Evolutionary conservation across 192 early-diverging fungal species (phyloP).

Genomic region (Dissophora globulifera): DNA sequence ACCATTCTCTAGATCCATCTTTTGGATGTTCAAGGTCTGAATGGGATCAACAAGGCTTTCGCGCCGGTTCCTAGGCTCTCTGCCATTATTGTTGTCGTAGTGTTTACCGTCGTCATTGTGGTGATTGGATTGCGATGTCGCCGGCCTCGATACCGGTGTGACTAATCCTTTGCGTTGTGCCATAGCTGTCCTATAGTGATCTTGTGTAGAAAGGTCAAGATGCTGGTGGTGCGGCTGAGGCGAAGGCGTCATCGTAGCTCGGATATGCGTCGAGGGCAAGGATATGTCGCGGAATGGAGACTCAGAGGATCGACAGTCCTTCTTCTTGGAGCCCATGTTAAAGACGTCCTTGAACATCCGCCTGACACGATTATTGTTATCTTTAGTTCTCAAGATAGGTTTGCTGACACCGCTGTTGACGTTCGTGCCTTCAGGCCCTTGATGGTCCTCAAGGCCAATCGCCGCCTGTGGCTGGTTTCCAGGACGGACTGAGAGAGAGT

Average conservation of each 20-base stretch:
- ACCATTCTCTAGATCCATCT: slow-evolving; percentile 7
- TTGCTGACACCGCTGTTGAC: neutral
- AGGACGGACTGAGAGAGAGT: slow-evolving; percentile 2
- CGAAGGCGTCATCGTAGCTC: neutral
- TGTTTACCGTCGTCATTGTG: neutral
- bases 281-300: slow-evolving; percentile 37
- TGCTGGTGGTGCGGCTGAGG: slow-evolving; percentile 5
- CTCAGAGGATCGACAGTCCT: slow-evolving; percentile 9
- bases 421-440: neutral
- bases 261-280: slow-evolving; percentile 27
- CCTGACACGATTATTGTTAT: slow-evolving; percentile 16
- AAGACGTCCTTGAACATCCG: slow-evolving; percentile 42
- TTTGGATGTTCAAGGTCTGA: slow-evolving; percentile 4
- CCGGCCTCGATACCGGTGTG: slow-evolving; percentile 28
- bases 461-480: slow-evolving; percentile 4
- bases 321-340: slow-evolving; percentile 22
- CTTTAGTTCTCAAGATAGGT: neutral
- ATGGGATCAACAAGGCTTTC: slow-evolving; percentile 44
- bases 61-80: slow-evolving; percentile 2
- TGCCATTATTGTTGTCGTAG: slow-evolving; percentile 1
- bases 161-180: slow-evolving; percentile 21
- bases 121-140: slow-evolving; percentile 24
- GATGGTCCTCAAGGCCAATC: neutral
- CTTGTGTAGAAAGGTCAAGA: neutral
- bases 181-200: neutral